A percentile compares a stretch with the other conserved stretches of the same genome.
Evolutionary conservation across 345 rosid genomes (phyloP).

Genomic region (Citrus reticulata): DNA sequence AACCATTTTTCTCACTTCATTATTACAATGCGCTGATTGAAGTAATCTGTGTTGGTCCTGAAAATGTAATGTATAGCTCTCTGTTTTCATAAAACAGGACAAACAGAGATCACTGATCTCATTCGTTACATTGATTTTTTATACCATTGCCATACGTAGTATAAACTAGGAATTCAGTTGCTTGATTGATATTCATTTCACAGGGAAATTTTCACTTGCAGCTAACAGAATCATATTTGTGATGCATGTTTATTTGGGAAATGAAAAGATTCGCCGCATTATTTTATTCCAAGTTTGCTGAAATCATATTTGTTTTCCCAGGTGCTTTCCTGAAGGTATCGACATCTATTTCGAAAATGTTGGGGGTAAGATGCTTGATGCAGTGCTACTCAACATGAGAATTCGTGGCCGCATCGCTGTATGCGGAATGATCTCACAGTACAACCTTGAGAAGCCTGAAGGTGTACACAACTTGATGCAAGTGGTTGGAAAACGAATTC

Average conservation of each 20-base stretch:
- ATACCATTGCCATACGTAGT: too few relatives aligned
- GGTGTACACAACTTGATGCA: conserved; percentile 29
- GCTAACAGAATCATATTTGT: not conserved
- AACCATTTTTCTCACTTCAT: not conserved
- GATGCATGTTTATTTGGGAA: too few relatives aligned
- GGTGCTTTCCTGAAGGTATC: conserved; percentile 59
- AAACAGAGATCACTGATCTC: not conserved
- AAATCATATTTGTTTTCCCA: conserved; percentile 7
- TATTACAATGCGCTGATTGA: not conserved
- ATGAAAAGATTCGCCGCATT: not conserved
- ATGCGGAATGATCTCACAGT: conserved; percentile 41
- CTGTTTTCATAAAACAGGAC: not conserved
- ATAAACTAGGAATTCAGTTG: too few relatives aligned
- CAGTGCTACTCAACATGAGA: conserved; percentile 56
- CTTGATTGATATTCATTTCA: not conserved
- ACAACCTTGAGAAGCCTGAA: conserved; percentile 17
- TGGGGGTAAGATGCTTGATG: conserved; percentile 66
- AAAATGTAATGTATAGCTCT: not conserved
- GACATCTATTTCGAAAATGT: conserved; percentile 65
- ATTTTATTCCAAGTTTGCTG: not conserved
- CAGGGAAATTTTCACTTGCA: not conserved
- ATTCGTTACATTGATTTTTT: not conserved
- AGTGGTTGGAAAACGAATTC: conserved; percentile 25
- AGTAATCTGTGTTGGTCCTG: not conserved
- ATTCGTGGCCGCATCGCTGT: conserved; percentile 46